A percentile compares a stretch with the other conserved stretches of the same genome.
Conservation (phyloP, 805 yeast species). For the Metschnikowia arizonensis region DNA sequence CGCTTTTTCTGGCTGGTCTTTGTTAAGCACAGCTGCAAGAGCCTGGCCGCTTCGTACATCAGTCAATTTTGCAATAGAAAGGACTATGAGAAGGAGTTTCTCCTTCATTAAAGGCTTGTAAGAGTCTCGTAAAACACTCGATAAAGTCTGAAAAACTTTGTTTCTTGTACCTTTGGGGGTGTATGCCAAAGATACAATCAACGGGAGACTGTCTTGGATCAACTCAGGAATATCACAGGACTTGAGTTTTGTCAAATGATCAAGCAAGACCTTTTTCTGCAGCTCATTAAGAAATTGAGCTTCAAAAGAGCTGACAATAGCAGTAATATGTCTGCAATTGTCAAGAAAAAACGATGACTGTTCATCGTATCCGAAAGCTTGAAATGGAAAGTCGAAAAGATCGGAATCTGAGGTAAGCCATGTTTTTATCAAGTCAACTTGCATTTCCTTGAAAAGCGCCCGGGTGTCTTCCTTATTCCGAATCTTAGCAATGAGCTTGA, state of each 20-base stretch:
- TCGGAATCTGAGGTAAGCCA: constrained; percentile 39
- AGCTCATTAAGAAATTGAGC: not conserved
- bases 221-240: constrained; percentile 17
- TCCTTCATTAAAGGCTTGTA: constrained; percentile 23
- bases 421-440: constrained; percentile 35
- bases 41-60: constrained; percentile 34
- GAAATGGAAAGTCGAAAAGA: constrained; percentile 38
- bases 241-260: constrained; percentile 15
- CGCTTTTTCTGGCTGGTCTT: not conserved
- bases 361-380: constrained; percentile 34
- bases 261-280: constrained; percentile 5
- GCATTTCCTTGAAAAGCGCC: constrained; percentile 28
- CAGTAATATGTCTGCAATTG: constrained; percentile 36
- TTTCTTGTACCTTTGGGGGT: constrained; percentile 36
- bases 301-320: constrained; percentile 30
- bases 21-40: constrained; percentile 5
- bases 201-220: constrained; percentile 31
- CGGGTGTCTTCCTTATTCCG: constrained; percentile 13
- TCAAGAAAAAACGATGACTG: constrained; percentile 27
- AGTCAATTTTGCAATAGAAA: constrained; percentile 35
- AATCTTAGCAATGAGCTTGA: constrained; percentile 21
- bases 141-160: constrained; percentile 23
- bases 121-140: constrained; percentile 15
- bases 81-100: constrained; percentile 30
- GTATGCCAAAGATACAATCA: constrained; percentile 43